Base-by-base conservation (phyloP, 176 grass and related monocot species). In the Typha latifolia region DNA sequence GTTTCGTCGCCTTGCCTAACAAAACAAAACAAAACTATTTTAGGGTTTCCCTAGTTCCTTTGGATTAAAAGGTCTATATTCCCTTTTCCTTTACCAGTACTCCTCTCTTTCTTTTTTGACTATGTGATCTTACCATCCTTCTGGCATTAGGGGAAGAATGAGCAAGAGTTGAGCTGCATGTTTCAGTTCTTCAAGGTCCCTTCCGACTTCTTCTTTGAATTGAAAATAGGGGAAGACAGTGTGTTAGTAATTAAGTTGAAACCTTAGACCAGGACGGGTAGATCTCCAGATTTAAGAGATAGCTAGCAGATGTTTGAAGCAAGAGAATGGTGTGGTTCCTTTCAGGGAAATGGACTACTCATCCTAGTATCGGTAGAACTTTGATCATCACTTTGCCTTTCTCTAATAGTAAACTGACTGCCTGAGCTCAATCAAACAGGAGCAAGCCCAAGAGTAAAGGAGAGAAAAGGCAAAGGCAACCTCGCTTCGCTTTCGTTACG, bases 401-500 rank as follows among this genome's bases (percentile, higher is more conserved):
- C 12, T 32, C 12, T 59, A 48, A 55, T 12, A n/a, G 5, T 12
- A 22, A 76, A 49, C 63, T 20, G 9, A 37, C 7, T 10, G 27
- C 14, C 19, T 67, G 43, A 32, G 43, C 23, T 64, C 23, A 63
- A 22, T 59, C 3, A 61, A 84, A 48, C 75, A 84, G 75, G 69
- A 84, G 70, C 16, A 78, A 56, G 26, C 47, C 55, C 62, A 84
- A 52, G 52, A 77, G 67, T 27, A 96, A 87, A 67, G 89, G 81
- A 24, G 94, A 99, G 89, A 99, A 93, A 64, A 80, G 89, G 76
- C 78, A 75, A 65, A 85, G 81, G 70, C 83, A 93, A 62, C 81
- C 83, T 14, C 76, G 89, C 15, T 86, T 99, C 79, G 94, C 94
- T 43, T 99, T 99, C 88, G 84, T 90, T 81, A 99, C 94, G 47